Evolutionary conservation across 306 rosid species (phyloP).

Genomic region (Quercus bicolor): DNA sequence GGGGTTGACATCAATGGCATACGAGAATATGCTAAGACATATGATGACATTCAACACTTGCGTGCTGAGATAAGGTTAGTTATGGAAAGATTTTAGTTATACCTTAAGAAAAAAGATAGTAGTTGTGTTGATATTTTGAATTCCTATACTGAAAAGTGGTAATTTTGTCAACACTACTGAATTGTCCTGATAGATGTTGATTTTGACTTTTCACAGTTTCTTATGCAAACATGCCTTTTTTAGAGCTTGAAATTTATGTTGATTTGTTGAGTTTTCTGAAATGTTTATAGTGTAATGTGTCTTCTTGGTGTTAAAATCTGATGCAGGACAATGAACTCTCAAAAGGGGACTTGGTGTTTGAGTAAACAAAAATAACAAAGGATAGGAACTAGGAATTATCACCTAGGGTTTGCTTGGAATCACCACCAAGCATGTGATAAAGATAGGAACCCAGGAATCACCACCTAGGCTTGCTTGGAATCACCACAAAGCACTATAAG

Average conservation of each 20-base stretch:
- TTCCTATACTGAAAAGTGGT: background rate
- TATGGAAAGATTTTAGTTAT: constrained; percentile 10
- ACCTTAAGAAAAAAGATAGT: background rate
- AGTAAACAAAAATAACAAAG: no score
- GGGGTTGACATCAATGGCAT: constrained; percentile 87
- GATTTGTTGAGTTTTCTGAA: background rate
- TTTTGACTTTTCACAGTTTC: background rate
- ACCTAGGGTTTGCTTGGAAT: no score
- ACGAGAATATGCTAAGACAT: constrained; percentile 60
- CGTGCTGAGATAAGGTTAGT: constrained; percentile 91
- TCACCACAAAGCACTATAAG: no score
- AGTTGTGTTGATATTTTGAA: background rate
- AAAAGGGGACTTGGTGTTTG: no score
- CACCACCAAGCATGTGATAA: no score
- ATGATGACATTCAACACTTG: constrained; percentile 77
- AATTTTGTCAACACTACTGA: background rate
- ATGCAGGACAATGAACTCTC: no score
- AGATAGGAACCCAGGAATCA: no score
- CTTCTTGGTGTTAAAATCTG: background rate
- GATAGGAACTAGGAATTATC: no score
- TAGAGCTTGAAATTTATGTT: background rate
- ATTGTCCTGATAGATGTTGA: background rate
- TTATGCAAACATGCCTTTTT: background rate
- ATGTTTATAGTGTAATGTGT: background rate
- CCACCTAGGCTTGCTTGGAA: no score